These are phyloP conservation scores for Leptomonas pyrrhocoris DNA, from an alignment of 208 protist genomes.

Conservation along the genomic window DNA sequence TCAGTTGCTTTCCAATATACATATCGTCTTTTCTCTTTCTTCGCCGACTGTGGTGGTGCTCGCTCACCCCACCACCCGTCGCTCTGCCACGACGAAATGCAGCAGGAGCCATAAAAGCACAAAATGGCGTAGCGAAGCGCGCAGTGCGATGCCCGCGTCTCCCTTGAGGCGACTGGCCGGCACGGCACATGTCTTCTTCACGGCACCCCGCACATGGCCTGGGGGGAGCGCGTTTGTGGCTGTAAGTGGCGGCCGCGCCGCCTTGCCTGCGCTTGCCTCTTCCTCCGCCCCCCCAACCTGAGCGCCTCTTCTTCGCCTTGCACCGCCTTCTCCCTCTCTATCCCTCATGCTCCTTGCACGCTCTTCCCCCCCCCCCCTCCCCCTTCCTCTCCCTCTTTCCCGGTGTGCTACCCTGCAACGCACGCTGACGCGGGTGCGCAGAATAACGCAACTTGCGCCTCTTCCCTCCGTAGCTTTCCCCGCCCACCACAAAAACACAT, in stretches of 20 bases:
- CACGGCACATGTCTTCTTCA: too few relatives aligned
- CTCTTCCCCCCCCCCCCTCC: neutral
- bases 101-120: neutral
- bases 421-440: neutral
- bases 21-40: slow-evolving; percentile 4
- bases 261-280: neutral
- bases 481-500: slow-evolving; percentile 5
- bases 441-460: neutral
- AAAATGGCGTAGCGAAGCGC: too few relatives aligned
- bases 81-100: neutral
- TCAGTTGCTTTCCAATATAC: too few relatives aligned
- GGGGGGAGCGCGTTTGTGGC: too few relatives aligned
- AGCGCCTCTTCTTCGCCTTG: neutral
- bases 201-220: too few relatives aligned
- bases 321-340: neutral
- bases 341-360: neutral
- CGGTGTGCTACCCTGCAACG: neutral
- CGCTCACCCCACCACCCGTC: slow-evolving; percentile 1
- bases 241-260: too few relatives aligned
- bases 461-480: neutral
- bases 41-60: neutral
- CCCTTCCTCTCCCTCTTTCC: neutral
- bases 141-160: too few relatives aligned
- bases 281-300: neutral
- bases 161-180: too few relatives aligned